Evolutionary conservation across 495 filamentous ascomycete genomes (phyloP).

Genomic region (Bombardia bombarda): DNA sequence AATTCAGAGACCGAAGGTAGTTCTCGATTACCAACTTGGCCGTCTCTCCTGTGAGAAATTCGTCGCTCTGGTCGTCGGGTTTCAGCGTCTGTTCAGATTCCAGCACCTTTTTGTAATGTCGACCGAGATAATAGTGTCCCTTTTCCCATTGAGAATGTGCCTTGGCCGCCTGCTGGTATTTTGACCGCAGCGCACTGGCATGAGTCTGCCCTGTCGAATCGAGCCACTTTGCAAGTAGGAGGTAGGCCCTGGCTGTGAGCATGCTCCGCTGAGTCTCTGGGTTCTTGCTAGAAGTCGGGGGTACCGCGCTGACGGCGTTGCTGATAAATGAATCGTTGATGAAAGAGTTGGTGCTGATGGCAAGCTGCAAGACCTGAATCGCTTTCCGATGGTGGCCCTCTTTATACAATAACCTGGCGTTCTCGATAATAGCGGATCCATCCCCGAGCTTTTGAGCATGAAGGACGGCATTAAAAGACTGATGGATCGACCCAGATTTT

Average conservation of each 20-base stretch:
- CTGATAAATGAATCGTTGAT: slow-evolving; percentile 56
- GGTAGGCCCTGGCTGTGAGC: slow-evolving; percentile 57
- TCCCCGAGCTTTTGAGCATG: slow-evolving; percentile 81
- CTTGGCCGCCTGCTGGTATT: slow-evolving; percentile 67
- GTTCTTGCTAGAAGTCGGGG: slow-evolving; percentile 36
- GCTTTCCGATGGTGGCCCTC: slow-evolving; percentile 92
- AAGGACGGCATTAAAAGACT: slow-evolving; percentile 87
- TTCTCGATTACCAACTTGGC: slow-evolving; percentile 89
- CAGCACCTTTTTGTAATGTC: slow-evolving; percentile 93
- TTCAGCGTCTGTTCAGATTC: slow-evolving; percentile 79
- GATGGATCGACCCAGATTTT: slow-evolving; percentile 71
- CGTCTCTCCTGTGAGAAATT: slow-evolving; percentile 63
- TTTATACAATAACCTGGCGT: slow-evolving; percentile 88
- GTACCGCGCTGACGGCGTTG: slow-evolving; percentile 18
- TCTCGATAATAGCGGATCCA: slow-evolving; percentile 80
- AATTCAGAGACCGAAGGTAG: slow-evolving; percentile 76
- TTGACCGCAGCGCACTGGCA: slow-evolving; percentile 61
- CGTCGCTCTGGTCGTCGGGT: slow-evolving; percentile 49
- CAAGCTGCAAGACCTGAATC: slow-evolving; percentile 79
- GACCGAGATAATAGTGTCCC: slow-evolving; percentile 91
- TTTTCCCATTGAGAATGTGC: slow-evolving; percentile 76
- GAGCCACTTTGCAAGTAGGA: slow-evolving; percentile 93
- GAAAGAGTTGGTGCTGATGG: slow-evolving; percentile 70
- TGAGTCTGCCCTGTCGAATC: slow-evolving; percentile 87
- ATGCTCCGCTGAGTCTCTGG: slow-evolving; percentile 44